These are phyloP conservation scores for Dothiorella sarmentorum DNA, from an alignment of 2,329 filamentous ascomycete species.

Conservation along the genomic window DNA sequence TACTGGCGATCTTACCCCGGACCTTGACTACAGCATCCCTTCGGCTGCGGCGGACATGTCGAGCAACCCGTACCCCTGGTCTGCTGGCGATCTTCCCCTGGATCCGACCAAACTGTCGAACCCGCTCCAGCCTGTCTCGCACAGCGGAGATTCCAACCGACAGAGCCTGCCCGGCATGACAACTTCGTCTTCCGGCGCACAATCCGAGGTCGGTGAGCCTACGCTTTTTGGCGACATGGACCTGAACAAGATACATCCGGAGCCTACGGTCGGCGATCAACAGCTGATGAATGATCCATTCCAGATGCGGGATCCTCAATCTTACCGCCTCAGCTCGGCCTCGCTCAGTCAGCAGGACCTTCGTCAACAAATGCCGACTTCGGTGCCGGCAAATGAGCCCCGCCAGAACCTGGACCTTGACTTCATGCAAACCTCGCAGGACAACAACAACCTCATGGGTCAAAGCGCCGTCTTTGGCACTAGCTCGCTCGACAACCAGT, in stretches of 20 bases:
- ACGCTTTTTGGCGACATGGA: constrained; percentile 35
- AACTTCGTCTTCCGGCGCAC: constrained; percentile 37
- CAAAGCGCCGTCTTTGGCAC: constrained; percentile 5
- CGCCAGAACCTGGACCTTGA: constrained; percentile 30
- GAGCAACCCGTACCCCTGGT: constrained; percentile 31
- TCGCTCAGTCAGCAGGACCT: constrained; percentile 25
- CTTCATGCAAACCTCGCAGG: constrained; percentile 25
- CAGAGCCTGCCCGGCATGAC: constrained; percentile 39
- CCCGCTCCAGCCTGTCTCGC: constrained; percentile 37
- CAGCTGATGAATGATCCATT: constrained; percentile 36
- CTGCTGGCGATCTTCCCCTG: constrained; percentile 39
- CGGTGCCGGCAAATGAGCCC: constrained; percentile 26
- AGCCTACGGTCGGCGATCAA: constrained; percentile 31
- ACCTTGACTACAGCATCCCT: constrained; percentile 34
- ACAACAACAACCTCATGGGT: constrained; percentile 1
- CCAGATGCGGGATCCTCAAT: constrained; percentile 24
- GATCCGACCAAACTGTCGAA: constrained; percentile 37
- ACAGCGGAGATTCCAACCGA: constrained; percentile 39
- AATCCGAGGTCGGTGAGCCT: constrained; percentile 39
- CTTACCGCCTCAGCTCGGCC: constrained; percentile 29
- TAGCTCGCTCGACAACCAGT: constrained; percentile 4
- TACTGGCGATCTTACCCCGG: constrained; percentile 36
- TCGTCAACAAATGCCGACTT: constrained; percentile 25
- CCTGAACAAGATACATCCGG: constrained; percentile 26
- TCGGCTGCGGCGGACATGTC: constrained; percentile 27